Base-by-base conservation (phyloP, 352 stramenopile species). In the Poterioochromonas sp. region DNA sequence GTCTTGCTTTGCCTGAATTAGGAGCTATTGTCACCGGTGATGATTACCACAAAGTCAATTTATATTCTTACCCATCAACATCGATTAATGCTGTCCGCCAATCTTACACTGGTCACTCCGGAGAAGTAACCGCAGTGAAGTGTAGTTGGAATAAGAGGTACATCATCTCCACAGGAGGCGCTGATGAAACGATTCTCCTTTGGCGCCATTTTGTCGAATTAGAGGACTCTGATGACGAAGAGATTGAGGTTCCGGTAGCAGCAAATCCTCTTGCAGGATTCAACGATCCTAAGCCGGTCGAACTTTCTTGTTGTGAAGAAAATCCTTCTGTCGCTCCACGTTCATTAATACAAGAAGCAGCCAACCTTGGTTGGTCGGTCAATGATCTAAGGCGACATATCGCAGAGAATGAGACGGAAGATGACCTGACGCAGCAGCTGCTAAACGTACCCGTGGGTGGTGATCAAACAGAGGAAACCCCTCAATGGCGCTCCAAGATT, bases 11-110 rank as follows among this genome's bases (percentile, higher is more conserved):
- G 81, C n/a, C 78, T 83, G 35, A 82, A 88, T 53, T 77, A 40
- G 37, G 44, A 26, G 70, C 94, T 26, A 81, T 96, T 20, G 89
- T 82, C 0, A 90, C 89, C 0, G 88, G 85, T 3, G 90, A 95
- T 77, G 90, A 94, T 76, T 93, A 90, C 84, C 89, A 90, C 0
- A 76, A 89, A 20, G 87, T 96, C 22, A 93, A 92, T 49, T 82
- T 96, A 11, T 95, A 87, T 79, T 84, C 87, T 0, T 96, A 94
- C 79, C 91, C 91, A 0, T 89, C 85, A 41, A 69, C 89, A 2
- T 79, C 82, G 18, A 90, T 88, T 54, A 86, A 87, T 51, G 82
- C 88, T 1, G 85, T 87, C 22, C 83, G 83, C 0, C 77, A 89
- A 0, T 83, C 89, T 8, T 82, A 92, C 64, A 81, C 82, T 32